Evolutionary conservation across 2,329 filamentous ascomycete genomes (phyloP), one percentile per base, ranked within the genome.

Genomic region (Exophiala dermatitidis): DNA sequence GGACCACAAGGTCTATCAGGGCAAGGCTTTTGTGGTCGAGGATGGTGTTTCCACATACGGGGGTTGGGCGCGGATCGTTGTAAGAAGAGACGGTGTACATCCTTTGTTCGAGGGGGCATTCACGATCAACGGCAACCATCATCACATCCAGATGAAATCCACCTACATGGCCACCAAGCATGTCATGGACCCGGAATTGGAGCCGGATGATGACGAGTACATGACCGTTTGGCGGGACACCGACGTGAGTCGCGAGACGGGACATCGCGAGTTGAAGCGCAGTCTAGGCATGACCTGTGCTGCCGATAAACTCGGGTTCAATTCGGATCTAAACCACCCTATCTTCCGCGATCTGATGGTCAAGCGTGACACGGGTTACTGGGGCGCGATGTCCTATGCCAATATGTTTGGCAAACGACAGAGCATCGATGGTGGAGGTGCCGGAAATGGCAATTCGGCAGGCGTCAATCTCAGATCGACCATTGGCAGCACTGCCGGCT

Each of bases 211-310:
- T 3, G 79, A 83, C 32, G 87, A 95, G 57, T 85, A 81, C 66
- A 93, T 98, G 90, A 77, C 96, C 34, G 79, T 96, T 1, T 97
- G 88, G 78, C 82, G 90, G 60, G 90, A 97, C 66, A 95, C 90
- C 30, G 93, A 98, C 68, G 82, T 96, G 65, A 68, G 73, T 64
- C 57, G 65, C 65, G n/a, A 69, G 72, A 47, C 56, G 19, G 19
- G 19, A 36, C 78, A 79, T 50, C 71, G 74, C 26, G 85, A 91
- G 58, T 69, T 93, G 62, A 86, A 82, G 71, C 80, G 87, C 57
- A 75, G 74, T 50, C 54, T 72, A 5, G 69, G 69, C 10, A 70
- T 74, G 4, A 75, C 77, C 3, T 98, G 93, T 68, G 75, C 77
- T 28, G 83, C 89, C 3, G 89, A 97, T 69, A 70, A 72, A n/a